These are phyloP conservation scores for Boletus pseudopeckii DNA, from an alignment of 768 basidiomycete genomes.

Conservation along the genomic window DNA sequence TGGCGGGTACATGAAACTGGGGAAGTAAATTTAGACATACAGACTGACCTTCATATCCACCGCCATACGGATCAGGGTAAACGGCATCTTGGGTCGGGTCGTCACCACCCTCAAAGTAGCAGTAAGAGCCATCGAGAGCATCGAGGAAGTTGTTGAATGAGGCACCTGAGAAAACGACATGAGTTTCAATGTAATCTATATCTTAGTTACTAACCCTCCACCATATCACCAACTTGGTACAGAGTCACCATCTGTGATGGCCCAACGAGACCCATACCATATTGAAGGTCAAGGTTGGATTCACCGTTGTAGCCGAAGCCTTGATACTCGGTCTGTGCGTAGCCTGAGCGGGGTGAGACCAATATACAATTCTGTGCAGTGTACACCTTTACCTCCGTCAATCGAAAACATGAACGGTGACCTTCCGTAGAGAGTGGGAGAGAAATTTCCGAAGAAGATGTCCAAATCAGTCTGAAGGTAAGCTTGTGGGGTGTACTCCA, in stretches of 20 bases:
- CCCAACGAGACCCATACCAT: conserved; percentile 28
- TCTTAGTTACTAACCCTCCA: conserved; percentile 17
- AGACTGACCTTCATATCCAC: conserved; percentile 22
- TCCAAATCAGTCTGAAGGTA: conserved; percentile 29
- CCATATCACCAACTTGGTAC: conserved; percentile 31
- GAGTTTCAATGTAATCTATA: not conserved
- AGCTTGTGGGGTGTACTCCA: conserved; percentile 33
- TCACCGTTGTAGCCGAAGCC: conserved; percentile 29
- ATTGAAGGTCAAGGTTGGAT: conserved; percentile 33
- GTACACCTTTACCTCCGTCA: conserved; percentile 26
- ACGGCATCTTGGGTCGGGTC: conserved; percentile 26
- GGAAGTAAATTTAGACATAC: not conserved
- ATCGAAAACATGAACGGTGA: conserved; percentile 30
- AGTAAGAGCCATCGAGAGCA: conserved; percentile 34
- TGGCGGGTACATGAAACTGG: not conserved
- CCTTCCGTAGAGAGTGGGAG: conserved; percentile 19
- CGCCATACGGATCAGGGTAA: conserved; percentile 23
- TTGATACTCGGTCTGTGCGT: conserved; percentile 25
- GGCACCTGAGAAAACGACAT: conserved; percentile 13
- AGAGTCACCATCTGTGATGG: conserved; percentile 27
- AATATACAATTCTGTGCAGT: not conserved
- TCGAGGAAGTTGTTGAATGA: conserved; percentile 37
- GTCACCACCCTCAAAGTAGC: conserved; percentile 36
- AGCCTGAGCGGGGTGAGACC: conserved; percentile 16
- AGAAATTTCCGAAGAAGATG: conserved; percentile 30